Percentiles rank a stretch among this genome's conserved stretches.
phyloP scores from a whole-genome alignment of 2,329 filamentous ascomycete genomes.

The Cytospora schulzeri region DNA sequence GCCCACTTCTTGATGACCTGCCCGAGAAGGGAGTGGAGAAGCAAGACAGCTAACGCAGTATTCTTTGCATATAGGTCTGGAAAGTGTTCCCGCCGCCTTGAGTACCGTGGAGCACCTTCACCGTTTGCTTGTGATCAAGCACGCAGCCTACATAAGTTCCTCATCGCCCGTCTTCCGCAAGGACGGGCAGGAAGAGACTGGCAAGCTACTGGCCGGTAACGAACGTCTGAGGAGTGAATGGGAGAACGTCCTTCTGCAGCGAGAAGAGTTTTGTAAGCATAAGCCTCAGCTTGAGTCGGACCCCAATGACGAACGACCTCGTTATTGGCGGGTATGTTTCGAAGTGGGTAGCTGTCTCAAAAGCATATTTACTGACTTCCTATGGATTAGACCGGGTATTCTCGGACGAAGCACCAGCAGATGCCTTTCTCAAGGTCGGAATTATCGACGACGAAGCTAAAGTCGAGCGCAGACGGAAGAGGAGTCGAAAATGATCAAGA shows the following conservation, averaged over 20 bases:
- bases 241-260: slow-evolving; percentile 7
- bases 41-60: neutral
- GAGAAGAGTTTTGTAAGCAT: slow-evolving; percentile 19
- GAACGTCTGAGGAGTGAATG: slow-evolving; percentile 10
- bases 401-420: neutral
- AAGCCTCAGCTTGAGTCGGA: neutral
- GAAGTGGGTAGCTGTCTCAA: neutral
- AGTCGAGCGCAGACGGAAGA: neutral
- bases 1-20: neutral
- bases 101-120: slow-evolving; percentile 29
- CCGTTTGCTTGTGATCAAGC: slow-evolving; percentile 36
- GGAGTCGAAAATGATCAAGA: neutral
- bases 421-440: neutral
- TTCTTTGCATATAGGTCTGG: neutral
- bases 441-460: slow-evolving; percentile 10
- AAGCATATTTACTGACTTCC: neutral
- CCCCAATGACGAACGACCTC: neutral
- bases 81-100: neutral
- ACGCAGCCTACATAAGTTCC: slow-evolving; percentile 35
- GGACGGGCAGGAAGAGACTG: slow-evolving; percentile 27
- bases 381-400: neutral
- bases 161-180: slow-evolving; percentile 30
- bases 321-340: neutral
- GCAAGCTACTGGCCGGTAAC: slow-evolving; percentile 26
- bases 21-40: neutral